phyloP scores from a whole-genome alignment of 2,329 filamentous ascomycete species.

The Ophiostoma montium region DNA sequence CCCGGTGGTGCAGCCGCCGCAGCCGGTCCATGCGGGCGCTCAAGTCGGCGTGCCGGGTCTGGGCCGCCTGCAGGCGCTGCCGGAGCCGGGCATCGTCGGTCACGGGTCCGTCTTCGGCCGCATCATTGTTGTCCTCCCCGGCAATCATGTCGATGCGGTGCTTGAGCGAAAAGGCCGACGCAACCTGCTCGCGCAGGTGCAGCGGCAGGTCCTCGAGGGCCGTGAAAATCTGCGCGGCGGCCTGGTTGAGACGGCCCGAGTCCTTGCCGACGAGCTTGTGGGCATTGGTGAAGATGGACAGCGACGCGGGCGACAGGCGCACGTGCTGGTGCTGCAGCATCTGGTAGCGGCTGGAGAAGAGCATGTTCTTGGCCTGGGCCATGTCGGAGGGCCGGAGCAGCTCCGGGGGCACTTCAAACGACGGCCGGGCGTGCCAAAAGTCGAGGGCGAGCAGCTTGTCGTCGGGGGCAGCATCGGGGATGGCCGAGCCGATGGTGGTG shows the following conservation, averaged over 20 bases:
- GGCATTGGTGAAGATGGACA: conserved; percentile 57
- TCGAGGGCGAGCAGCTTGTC: conserved; percentile 33
- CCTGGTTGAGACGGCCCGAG: conserved; percentile 52
- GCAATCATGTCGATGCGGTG: conserved; percentile 52
- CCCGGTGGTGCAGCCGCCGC: conserved; percentile 33
- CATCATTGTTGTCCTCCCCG: conserved; percentile 40
- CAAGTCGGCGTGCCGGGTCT: conserved; percentile 41
- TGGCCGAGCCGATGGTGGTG: no score
- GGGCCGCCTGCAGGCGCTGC: conserved; percentile 39
- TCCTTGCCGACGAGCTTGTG: conserved; percentile 59
- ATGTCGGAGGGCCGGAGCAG: conserved; percentile 20
- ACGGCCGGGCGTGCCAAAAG: conserved; percentile 33
- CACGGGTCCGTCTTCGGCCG: conserved; percentile 14
- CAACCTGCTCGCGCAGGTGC: conserved; percentile 54
- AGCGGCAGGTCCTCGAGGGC: conserved; percentile 53
- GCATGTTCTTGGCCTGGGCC: conserved; percentile 28
- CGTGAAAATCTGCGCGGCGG: conserved; percentile 59
- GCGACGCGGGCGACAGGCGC: conserved; percentile 53
- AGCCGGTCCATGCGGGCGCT: conserved; percentile 46
- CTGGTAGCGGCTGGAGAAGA: conserved; percentile 46
- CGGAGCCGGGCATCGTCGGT: conserved; percentile 43
- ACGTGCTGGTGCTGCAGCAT: conserved; percentile 51
- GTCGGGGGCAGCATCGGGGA: no score
- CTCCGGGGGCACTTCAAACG: conserved; percentile 14
- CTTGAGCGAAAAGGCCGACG: conserved; percentile 50